Base-by-base conservation (phyloP, 2,329 filamentous ascomycete genomes). In the Epichloe sylvatica region DNA sequence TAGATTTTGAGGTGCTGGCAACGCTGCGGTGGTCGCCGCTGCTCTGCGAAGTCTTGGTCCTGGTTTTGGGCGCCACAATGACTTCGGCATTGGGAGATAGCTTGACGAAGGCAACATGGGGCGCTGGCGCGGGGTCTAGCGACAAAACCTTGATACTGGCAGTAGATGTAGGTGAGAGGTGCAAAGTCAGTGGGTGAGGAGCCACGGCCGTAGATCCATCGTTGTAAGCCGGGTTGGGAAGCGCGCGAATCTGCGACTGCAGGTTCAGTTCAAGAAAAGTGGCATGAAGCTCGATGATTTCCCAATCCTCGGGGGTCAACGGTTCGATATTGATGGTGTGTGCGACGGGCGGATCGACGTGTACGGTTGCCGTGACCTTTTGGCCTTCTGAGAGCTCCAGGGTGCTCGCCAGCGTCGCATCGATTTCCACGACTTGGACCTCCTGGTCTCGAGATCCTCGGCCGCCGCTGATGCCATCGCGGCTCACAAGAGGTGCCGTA, bases 291-390 rank as follows among this genome's bases (percentile, higher is more conserved):
- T 98, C 92, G 59, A 98, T 97, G 60, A 97, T 94, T 68, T 98
- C 92, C 92, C 92, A 98, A 64, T 98, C 92, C 51, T 94, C 88
- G 1, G 91, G 0, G 0, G 92, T 97, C 59, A 97, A 69, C 35
- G 92, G 92, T 64, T 98, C 94, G 58, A 98, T 97, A 63, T 96
- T 89, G 66, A 98, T 84, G 2, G 90, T 97, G 65, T 96, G 88
- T 45, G 89, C 88, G 55, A 92, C 70, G 2, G 90, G 89, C 45
- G 91, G 91, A 63, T 98, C 89, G 54, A 96, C 70, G 65, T 98
- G 92, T 55, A 98, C 75, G 36, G 70, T 75, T 44, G 71, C 72
- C 55, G 72, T 74, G 61, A 91, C 79, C 69, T 86, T 94, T 62
- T 90, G 85, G 46, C 88, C 89, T 55, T 95, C 88, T 47, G 71